Conservation (phyloP, 2,329 filamentous ascomycete genomes). For the Chlorencoelia australis region DNA sequence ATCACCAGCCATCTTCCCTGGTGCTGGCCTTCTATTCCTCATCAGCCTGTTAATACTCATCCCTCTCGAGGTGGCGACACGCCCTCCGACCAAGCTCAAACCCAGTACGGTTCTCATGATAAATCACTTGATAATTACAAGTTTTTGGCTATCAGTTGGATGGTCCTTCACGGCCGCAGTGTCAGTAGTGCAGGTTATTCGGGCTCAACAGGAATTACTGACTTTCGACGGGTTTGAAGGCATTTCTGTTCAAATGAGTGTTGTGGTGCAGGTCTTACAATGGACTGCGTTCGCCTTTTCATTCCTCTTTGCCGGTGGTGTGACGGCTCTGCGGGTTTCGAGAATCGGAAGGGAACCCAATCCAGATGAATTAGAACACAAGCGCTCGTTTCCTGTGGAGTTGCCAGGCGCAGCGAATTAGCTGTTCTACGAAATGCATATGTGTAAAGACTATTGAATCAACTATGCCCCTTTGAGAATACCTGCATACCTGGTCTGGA, state of each 20-base stretch:
- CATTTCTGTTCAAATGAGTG: background rate
- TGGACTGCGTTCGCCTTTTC: constrained; percentile 3
- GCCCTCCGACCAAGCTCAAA: background rate
- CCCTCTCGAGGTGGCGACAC: background rate
- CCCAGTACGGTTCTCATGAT: background rate
- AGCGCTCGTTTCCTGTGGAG: no score
- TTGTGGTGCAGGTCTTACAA: background rate
- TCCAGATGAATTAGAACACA: background rate
- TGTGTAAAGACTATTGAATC: no score
- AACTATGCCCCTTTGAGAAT: no score
- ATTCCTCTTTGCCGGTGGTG: background rate
- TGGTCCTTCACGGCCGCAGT: background rate
- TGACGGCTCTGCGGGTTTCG: background rate
- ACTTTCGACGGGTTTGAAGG: background rate
- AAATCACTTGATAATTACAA: background rate
- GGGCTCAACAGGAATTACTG: constrained; percentile 1
- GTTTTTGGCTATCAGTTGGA: constrained; percentile 1
- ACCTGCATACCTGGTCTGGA: no score
- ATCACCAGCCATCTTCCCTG: background rate
- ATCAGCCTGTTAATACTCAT: constrained; percentile 1
- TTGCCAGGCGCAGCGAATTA: no score
- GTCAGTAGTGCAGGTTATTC: background rate
- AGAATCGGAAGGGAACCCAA: background rate
- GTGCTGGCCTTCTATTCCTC: constrained; percentile 1
- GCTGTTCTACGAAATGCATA: no score